A percentile compares a stretch with the other conserved stretches of the same genome.
Evolutionary conservation across 2,329 filamentous ascomycete genomes (phyloP).

Genomic region (Aphanoascus verrucosus): DNA sequence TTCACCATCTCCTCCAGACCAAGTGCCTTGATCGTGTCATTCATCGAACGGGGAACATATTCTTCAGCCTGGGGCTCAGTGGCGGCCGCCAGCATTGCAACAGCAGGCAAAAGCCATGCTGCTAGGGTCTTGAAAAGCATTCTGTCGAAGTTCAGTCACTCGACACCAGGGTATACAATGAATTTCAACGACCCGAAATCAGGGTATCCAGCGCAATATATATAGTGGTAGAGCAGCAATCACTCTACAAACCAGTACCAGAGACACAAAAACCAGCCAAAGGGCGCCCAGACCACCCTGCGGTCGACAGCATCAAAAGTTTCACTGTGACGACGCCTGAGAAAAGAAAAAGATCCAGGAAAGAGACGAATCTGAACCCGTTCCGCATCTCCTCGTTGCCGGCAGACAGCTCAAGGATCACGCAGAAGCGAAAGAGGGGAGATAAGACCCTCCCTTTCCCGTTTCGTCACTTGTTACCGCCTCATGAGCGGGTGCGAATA

Average conservation of each 20-base stretch:
- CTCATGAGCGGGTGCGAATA: too few relatives aligned
- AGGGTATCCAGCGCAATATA: neutral
- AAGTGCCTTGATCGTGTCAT: slow-evolving; percentile 4
- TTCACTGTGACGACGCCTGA: too few relatives aligned
- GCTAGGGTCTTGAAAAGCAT: neutral
- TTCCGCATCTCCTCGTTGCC: too few relatives aligned
- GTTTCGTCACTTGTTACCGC: too few relatives aligned
- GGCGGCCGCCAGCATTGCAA: neutral
- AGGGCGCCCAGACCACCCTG: neutral
- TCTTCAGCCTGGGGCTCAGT: neutral
- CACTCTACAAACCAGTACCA: neutral
- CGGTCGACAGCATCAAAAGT: neutral
- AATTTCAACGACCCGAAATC: neutral
- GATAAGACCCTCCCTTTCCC: too few relatives aligned
- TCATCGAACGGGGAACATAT: slow-evolving; percentile 5
- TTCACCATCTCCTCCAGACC: slow-evolving; percentile 1
- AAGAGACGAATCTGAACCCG: too few relatives aligned
- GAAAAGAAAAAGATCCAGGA: too few relatives aligned
- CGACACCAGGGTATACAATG: neutral
- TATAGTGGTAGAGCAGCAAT: neutral
- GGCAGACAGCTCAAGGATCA: too few relatives aligned
- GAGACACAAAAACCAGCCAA: neutral
- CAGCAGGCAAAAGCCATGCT: neutral
- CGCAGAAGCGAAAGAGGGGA: too few relatives aligned
- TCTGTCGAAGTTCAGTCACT: neutral